Evolutionary conservation across 805 yeast genomes (phyloP).

Genomic region (Grigorovia transvaalensis): DNA sequence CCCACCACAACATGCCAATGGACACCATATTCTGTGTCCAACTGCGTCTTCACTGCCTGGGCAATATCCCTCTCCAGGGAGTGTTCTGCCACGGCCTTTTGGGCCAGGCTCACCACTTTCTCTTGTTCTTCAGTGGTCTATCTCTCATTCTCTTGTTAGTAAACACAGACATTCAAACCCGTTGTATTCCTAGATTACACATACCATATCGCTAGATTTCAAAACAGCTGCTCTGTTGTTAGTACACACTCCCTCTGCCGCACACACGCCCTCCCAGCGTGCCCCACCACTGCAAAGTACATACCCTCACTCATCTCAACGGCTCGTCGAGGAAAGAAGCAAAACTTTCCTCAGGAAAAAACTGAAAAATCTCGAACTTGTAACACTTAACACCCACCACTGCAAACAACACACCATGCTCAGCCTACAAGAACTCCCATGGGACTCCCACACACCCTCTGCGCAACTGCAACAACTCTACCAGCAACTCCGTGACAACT

Average conservation of each 20-base stretch:
- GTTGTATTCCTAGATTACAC: conserved; percentile 3
- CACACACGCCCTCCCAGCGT: neutral
- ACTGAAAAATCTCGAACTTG: neutral
- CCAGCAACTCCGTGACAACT: conserved; percentile 24
- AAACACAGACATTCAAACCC: neutral
- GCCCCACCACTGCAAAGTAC: neutral
- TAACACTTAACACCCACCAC: neutral
- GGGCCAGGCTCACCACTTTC: neutral
- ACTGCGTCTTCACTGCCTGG: conserved; percentile 47
- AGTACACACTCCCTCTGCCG: neutral
- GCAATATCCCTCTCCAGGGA: conserved; percentile 44
- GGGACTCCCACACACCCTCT: neutral
- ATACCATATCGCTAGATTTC: conserved; percentile 27
- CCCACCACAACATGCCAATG: conserved; percentile 82
- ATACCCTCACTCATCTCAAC: neutral
- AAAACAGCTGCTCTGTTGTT: conserved; percentile 1
- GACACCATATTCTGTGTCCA: conserved; percentile 55
- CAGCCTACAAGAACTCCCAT: neutral
- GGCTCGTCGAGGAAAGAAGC: neutral
- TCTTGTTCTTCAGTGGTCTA: conserved; percentile 3
- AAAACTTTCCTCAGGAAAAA: neutral
- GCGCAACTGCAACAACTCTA: neutral
- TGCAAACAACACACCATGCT: neutral
- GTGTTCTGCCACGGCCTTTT: conserved; percentile 15
- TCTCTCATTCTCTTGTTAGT: neutral